Evolutionary conservation across 352 stramenopile species (phyloP).

Genomic region (Phytophthora fragariae): DNA sequence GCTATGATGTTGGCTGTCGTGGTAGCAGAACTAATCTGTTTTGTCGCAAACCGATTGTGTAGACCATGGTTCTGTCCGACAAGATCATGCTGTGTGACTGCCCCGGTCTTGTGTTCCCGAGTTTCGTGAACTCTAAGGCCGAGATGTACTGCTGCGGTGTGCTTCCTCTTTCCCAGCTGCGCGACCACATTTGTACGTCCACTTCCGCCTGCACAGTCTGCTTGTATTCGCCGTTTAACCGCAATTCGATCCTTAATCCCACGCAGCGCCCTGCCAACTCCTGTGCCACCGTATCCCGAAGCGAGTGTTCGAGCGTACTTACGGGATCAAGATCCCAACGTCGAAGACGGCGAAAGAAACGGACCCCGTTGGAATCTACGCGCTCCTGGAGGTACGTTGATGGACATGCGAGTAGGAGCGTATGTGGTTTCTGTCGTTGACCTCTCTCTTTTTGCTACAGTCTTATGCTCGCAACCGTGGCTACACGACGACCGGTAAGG

Average conservation of each 20-base stretch:
- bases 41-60: constrained; percentile 11
- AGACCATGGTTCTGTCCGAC: constrained; percentile 97
- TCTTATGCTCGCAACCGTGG: constrained; percentile 87
- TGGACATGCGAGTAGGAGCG: not conserved
- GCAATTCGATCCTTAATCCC: constrained; percentile 24
- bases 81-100: constrained; percentile 99
- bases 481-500: constrained; percentile 95
- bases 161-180: constrained; percentile 98
- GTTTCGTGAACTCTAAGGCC: constrained; percentile 98
- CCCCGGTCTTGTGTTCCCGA: constrained; percentile 99
- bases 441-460: constrained; percentile 31
- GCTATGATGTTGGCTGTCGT: not conserved
- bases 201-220: not conserved
- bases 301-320: constrained; percentile 96
- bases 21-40: not conserved
- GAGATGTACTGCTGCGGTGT: constrained; percentile 99
- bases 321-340: constrained; percentile 94
- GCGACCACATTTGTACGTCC: constrained; percentile 91
- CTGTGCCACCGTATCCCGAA: constrained; percentile 96
- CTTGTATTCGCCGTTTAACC: not conserved
- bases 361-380: constrained; percentile 82
- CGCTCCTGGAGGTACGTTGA: constrained; percentile 66
- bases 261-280: constrained; percentile 90
- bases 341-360: constrained; percentile 76
- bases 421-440: not conserved